A percentile compares a stretch with the other conserved stretches of the same genome.
These are phyloP conservation scores for Raphidocelis subcapitata DNA, from an alignment of 139 green algal species.

Conservation along the genomic window DNA sequence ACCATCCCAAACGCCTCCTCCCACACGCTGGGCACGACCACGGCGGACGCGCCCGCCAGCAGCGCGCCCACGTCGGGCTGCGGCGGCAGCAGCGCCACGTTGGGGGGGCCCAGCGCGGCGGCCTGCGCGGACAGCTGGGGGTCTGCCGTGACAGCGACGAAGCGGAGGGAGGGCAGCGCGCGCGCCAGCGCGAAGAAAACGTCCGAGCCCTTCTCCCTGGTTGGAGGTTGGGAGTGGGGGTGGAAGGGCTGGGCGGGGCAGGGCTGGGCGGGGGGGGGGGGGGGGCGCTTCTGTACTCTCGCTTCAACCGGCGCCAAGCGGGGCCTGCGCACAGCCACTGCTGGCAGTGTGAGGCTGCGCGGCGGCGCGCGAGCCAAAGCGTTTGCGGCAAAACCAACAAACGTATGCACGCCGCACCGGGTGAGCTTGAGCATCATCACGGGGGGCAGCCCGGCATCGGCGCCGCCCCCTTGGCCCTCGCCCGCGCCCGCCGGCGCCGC, in stretches of 20 bases:
- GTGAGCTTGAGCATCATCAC: too few relatives aligned
- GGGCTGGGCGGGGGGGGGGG: neutral
- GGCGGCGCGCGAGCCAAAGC: too few relatives aligned
- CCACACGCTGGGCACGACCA: conserved; percentile 51
- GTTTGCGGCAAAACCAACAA: too few relatives aligned
- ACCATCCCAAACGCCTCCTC: conserved; percentile 60
- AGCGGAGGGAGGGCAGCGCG: conserved; percentile 17
- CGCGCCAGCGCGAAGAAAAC: conserved; percentile 32
- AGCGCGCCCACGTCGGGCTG: neutral
- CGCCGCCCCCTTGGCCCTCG: neutral
- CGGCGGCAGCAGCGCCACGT: conserved; percentile 16
- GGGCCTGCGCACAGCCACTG: too few relatives aligned
- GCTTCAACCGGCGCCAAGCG: too few relatives aligned
- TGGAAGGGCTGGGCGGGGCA: neutral
- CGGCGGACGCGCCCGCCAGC: too few relatives aligned
- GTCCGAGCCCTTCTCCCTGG: conserved; percentile 38
- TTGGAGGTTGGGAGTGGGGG: neutral
- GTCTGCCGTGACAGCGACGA: conserved; percentile 35
- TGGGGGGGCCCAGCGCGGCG: conserved; percentile 3
- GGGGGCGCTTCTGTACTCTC: neutral
- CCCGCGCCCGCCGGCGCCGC: neutral
- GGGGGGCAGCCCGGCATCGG: neutral
- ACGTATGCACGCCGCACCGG: too few relatives aligned
- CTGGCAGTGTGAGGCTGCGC: too few relatives aligned
- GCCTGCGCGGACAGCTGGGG: neutral